These are phyloP conservation scores for Cocos nucifera DNA, from an alignment of 176 grass and related monocot species.

Conservation along the genomic window DNA sequence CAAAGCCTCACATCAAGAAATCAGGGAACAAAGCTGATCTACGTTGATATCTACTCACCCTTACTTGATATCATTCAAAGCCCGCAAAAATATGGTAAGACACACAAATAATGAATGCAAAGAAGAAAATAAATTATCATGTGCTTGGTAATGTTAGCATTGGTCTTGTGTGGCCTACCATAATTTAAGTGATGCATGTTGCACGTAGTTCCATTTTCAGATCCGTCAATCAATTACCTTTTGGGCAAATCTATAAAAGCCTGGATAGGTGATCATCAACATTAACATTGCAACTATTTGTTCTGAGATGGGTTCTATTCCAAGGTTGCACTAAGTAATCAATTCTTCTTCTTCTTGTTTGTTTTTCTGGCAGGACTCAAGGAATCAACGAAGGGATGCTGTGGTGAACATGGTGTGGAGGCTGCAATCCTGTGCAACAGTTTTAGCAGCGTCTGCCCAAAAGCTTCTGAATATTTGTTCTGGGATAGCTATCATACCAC, in stretches of 20 bases:
- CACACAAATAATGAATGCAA: no score
- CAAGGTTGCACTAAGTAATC: neutral
- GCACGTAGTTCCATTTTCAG: no score
- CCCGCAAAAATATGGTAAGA: conserved; percentile 29
- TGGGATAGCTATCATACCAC: conserved; percentile 53
- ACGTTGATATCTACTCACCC: conserved; percentile 47
- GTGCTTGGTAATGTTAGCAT: no score
- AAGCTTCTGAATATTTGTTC: conserved; percentile 15
- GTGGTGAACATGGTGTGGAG: conserved; percentile 4
- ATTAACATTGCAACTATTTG: no score
- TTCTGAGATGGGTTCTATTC: no score
- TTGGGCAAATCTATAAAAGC: no score
- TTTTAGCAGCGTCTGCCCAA: conserved; percentile 23
- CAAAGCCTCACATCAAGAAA: conserved; percentile 5
- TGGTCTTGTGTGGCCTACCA: no score
- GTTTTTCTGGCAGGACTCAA: neutral
- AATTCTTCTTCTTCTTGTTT: no score
- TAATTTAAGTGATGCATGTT: no score
- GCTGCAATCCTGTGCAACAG: neutral
- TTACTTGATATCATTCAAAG: conserved; percentile 30
- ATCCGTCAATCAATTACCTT: no score
- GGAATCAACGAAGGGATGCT: conserved; percentile 1
- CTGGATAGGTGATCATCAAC: no score
- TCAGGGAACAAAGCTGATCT: conserved; percentile 13
- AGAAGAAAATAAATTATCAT: no score